Evolutionary conservation across 2,329 filamentous ascomycete genomes (phyloP), one percentile per base, ranked within the genome.

Genomic region (Aschersonia sp.): DNA sequence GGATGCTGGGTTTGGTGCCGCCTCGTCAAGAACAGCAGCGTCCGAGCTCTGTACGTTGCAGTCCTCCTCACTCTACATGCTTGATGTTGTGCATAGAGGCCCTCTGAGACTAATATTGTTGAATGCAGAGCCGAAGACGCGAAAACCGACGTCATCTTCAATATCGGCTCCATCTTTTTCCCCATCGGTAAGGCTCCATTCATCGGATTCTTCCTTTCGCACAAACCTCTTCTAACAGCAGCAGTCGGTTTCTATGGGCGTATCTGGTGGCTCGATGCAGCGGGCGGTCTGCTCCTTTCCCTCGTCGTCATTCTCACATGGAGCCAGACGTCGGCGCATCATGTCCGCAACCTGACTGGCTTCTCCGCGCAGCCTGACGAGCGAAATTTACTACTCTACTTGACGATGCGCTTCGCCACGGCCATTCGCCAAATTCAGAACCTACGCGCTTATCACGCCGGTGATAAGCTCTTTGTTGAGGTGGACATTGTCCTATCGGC

Each of bases 361-460:
- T 85, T 85, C 55, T 84, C 84, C 0, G 85, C 86, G 5, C 79
- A 81, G 1, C 81, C 85, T 0, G 85, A 90, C 56, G 83, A 92
- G 67, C 76, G 88, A 32, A 94, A 92, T 59, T 78, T 94, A 44
- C 65, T 95, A 29, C 72, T 95, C 1, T 96, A 96, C 65, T 75
- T 94, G 55, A 92, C 88, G 1, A 94, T 95, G 85, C 83, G 89
- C 22, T 95, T 95, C 60, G 88, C 88, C 43, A 87, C 85, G 55
- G 84, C 85, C 10, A 94, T 96, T 59, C 80, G 79, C 58, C 82
- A 87, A 60, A 92, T 94, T 51, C 87, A 92, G 60, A 87, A 87
- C 33, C 68, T 92, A 48, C 82, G 88, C 55, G 87, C 87, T 2
- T 94, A 92, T 60, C 87, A 94, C 58, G 81, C 82, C 0, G 87